Evolutionary conservation across 2,329 filamentous ascomycete genomes (phyloP).

Genomic region (Mycosphaerella sp.): DNA sequence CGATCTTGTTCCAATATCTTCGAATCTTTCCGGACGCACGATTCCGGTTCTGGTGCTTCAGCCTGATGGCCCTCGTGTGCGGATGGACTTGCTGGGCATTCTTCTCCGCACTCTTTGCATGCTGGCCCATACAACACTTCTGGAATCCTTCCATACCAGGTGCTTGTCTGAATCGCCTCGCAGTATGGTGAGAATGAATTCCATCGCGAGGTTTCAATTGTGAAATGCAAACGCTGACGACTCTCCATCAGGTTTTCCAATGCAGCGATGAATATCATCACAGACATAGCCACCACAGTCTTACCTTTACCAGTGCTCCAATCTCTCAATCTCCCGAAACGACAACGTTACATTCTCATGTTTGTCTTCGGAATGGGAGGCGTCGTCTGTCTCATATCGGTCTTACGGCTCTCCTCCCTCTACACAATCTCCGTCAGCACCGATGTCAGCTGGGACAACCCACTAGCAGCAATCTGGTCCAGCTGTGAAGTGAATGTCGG

Average conservation of each 20-base stretch:
- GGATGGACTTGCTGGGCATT: constrained; percentile 30
- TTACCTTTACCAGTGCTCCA: constrained; percentile 33
- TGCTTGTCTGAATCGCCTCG: constrained; percentile 27
- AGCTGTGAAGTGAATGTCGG: constrained; percentile 29
- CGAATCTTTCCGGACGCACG: constrained; percentile 31
- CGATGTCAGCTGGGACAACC: constrained; percentile 29
- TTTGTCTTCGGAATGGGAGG: constrained; percentile 33
- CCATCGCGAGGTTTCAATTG: not conserved
- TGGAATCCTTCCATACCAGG: constrained; percentile 24
- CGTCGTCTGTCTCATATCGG: constrained; percentile 27
- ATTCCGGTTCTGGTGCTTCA: constrained; percentile 27
- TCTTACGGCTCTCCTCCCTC: constrained; percentile 27
- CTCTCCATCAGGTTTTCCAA: constrained; percentile 25
- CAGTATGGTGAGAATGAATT: constrained; percentile 27
- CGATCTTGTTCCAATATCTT: constrained; percentile 34
- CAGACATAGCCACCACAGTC: constrained; percentile 31
- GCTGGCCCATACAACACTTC: constrained; percentile 29
- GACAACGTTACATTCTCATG: constrained; percentile 30
- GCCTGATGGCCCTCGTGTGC: constrained; percentile 26
- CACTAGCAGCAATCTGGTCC: constrained; percentile 26
- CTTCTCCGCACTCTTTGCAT: constrained; percentile 30
- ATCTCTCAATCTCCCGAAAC: constrained; percentile 27
- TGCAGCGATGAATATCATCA: constrained; percentile 32
- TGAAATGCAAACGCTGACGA: not conserved
- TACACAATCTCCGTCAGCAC: constrained; percentile 23